These are phyloP conservation scores for Hypoxylon sp. DNA, from an alignment of 2,329 filamentous ascomycete species.

Conservation along the genomic window DNA sequence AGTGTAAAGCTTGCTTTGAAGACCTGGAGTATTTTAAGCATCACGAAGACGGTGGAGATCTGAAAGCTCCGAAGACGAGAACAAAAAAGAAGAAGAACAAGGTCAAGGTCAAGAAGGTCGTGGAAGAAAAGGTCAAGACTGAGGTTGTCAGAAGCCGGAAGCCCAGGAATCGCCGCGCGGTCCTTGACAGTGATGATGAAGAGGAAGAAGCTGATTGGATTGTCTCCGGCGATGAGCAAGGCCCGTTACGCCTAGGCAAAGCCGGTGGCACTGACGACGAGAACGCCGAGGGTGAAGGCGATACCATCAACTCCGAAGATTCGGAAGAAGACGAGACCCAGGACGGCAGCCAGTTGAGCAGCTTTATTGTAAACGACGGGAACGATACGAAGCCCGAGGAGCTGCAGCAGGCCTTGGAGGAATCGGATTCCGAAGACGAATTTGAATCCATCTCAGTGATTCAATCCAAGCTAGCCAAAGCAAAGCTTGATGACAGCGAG, in stretches of 20 bases:
- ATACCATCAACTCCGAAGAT: slow-evolving; percentile 80
- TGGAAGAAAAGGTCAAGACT: slow-evolving; percentile 52
- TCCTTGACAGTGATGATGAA: slow-evolving; percentile 67
- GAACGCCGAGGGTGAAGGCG: slow-evolving; percentile 86
- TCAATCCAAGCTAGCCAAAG: slow-evolving; percentile 41
- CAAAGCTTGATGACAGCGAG: slow-evolving; percentile 29
- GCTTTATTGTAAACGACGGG: slow-evolving; percentile 68
- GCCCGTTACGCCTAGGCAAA: slow-evolving; percentile 73
- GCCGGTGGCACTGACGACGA: slow-evolving; percentile 90
- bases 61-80: slow-evolving; percentile 55
- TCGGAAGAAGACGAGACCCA: slow-evolving; percentile 66
- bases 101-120: slow-evolving; percentile 50
- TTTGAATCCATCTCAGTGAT: slow-evolving; percentile 50
- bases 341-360: slow-evolving; percentile 66
- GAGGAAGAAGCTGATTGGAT: slow-evolving; percentile 84
- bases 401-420: slow-evolving; percentile 45
- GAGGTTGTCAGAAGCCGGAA: slow-evolving; percentile 49
- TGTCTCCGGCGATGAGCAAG: slow-evolving; percentile 75
- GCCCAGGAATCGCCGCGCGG: slow-evolving; percentile 56
- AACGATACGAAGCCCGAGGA: slow-evolving; percentile 50
- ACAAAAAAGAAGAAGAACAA: slow-evolving; percentile 54
- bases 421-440: slow-evolving; percentile 49
- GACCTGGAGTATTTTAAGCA: slow-evolving; percentile 76
- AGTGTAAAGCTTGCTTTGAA: slow-evolving; percentile 79
- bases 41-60: slow-evolving; percentile 57